A percentile compares a stretch with the other conserved stretches of the same genome.
phyloP scores from a whole-genome alignment of 495 filamentous ascomycete species.

The Aspergillus coremiiformis region DNA sequence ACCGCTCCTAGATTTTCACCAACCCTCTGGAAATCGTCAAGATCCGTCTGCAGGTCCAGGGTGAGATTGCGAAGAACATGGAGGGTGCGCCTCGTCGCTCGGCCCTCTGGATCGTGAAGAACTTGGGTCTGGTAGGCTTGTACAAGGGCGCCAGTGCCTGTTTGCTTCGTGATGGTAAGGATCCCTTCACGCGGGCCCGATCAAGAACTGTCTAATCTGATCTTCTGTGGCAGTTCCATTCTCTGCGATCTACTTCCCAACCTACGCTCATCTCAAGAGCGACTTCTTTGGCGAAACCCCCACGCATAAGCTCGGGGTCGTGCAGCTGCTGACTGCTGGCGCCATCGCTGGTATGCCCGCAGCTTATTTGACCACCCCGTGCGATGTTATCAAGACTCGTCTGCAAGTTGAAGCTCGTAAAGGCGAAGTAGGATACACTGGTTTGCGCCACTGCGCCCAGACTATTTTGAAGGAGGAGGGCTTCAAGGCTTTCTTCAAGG shows the following conservation, averaged over 20 bases:
- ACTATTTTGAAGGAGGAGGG: slow-evolving; percentile 87
- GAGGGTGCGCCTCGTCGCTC: slow-evolving; percentile 79
- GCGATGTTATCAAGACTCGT: slow-evolving; percentile 98
- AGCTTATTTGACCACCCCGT: slow-evolving; percentile 94
- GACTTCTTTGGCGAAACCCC: slow-evolving; percentile 86
- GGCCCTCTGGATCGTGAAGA: slow-evolving; percentile 94
- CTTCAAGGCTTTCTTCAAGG: slow-evolving; percentile 95
- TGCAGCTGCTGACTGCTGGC: slow-evolving; percentile 90
- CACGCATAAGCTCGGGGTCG: slow-evolving; percentile 83
- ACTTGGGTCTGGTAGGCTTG: slow-evolving; percentile 87
- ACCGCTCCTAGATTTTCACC: slow-evolving; percentile 67
- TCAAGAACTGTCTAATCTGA: slow-evolving; percentile 10
- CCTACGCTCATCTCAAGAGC: slow-evolving; percentile 87
- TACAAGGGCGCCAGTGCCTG: slow-evolving; percentile 98
- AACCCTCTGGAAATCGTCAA: slow-evolving; percentile 99
- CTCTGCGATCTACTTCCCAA: slow-evolving; percentile 97
- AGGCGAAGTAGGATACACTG: slow-evolving; percentile 79
- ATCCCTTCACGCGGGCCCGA: not conserved
- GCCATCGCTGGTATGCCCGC: slow-evolving; percentile 98
- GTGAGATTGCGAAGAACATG: slow-evolving; percentile 83
- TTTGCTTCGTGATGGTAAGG: slow-evolving; percentile 69
- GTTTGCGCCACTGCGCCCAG: slow-evolving; percentile 75
- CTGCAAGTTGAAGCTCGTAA: slow-evolving; percentile 95
- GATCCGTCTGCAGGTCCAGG: slow-evolving; percentile 95
- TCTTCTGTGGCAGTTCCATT: slow-evolving; percentile 59